Evolutionary conservation across 1,139 yeast species (phyloP).

Genomic region (Geotrichum reessii): DNA sequence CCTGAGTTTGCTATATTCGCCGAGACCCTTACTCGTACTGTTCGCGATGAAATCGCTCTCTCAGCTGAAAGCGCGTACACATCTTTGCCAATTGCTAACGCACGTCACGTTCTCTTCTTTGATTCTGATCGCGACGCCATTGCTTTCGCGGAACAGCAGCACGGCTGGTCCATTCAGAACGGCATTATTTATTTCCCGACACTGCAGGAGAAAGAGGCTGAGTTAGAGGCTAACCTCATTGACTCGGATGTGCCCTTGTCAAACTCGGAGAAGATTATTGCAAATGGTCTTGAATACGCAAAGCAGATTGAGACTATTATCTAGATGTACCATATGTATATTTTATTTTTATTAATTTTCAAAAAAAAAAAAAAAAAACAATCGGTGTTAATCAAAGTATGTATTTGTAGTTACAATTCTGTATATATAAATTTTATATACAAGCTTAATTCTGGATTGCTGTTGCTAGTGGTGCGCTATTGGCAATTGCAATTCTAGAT

Average conservation of each 20-base stretch:
- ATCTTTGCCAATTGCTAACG: conserved; percentile 71
- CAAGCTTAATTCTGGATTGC: background rate
- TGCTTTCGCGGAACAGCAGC: conserved; percentile 48
- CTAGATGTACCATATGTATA: conserved; percentile 35
- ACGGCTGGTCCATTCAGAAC: conserved; percentile 54
- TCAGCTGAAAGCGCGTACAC: conserved; percentile 77
- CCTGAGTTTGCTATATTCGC: conserved; percentile 42
- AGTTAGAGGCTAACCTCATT: conserved; percentile 22
- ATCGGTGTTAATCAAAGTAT: too few species aligned
- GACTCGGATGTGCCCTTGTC: conserved; percentile 30
- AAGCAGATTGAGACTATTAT: conserved; percentile 83
- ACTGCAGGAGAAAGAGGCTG: conserved; percentile 21
- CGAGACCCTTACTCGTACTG: conserved; percentile 59
- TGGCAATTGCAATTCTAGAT: conserved; percentile 14
- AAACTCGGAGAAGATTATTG: conserved; percentile 43
- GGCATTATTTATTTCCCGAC: conserved; percentile 56
- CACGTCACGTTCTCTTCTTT: conserved; percentile 73
- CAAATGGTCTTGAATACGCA: conserved; percentile 70
- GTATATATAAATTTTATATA: background rate
- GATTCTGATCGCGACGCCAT: conserved; percentile 63
- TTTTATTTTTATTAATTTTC: background rate
- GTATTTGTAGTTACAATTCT: background rate
- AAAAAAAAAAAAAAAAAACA: too few species aligned
- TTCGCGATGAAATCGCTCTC: conserved; percentile 81
- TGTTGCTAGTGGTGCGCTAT: background rate